phyloP scores from a whole-genome alignment of 768 basidiomycete species.

The Kwoniella newhampshirensis region DNA sequence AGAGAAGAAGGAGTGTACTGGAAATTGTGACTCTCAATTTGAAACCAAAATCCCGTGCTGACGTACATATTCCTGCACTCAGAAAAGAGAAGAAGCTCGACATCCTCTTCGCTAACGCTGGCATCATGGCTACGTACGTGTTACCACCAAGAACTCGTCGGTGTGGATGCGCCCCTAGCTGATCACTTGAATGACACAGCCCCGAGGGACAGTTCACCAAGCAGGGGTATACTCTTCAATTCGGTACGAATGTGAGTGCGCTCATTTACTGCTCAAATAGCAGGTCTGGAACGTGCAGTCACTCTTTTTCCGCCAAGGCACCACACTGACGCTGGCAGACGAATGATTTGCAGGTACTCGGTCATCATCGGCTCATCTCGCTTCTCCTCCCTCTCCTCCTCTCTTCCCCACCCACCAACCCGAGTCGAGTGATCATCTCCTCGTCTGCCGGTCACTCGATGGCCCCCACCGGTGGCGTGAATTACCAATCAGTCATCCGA shows the following conservation, averaged over 20 bases:
- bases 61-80: not conserved
- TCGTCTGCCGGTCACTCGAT: constrained; percentile 38
- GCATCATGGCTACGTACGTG: constrained; percentile 48
- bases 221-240: constrained; percentile 45
- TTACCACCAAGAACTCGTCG: not conserved
- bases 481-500: constrained; percentile 29
- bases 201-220: constrained; percentile 35
- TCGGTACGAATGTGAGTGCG: constrained; percentile 43
- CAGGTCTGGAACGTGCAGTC: not conserved
- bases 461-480: constrained; percentile 36
- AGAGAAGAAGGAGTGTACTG: too few relatives aligned
- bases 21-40: too few relatives aligned
- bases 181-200: constrained; percentile 16
- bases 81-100: constrained; percentile 31
- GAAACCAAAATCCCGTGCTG: not conserved
- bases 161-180: too few relatives aligned
- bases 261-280: not conserved
- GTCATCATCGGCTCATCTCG: constrained; percentile 34
- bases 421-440: constrained; percentile 33
- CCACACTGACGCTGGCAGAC: too few relatives aligned
- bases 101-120: constrained; percentile 45
- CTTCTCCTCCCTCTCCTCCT: constrained; percentile 36
- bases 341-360: constrained; percentile 20
- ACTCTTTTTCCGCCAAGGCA: not conserved
- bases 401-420: constrained; percentile 14